A percentile compares a stretch with the other conserved stretches of the same genome.
Conservation (phyloP, 352 stramenopile species). For the Phytopythium sindhum region DNA sequence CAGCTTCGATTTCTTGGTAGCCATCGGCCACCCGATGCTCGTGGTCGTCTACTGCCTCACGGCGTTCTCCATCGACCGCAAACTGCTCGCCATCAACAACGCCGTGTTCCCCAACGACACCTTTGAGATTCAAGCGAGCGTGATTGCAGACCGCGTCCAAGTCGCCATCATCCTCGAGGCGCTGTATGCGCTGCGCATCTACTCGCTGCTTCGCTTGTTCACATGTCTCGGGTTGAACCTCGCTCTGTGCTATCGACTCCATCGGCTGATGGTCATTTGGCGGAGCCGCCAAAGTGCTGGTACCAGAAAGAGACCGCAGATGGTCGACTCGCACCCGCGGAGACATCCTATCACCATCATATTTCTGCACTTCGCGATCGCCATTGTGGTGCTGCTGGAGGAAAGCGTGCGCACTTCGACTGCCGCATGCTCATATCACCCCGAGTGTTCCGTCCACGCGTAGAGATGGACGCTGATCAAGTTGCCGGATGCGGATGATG, state of each 20-base stretch:
- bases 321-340: constrained; percentile 12
- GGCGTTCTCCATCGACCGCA: constrained; percentile 22
- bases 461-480: constrained; percentile 16
- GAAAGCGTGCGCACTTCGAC: constrained; percentile 12
- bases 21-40: constrained; percentile 22
- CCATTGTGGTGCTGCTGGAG: constrained; percentile 11
- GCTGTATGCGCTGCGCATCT: constrained; percentile 31
- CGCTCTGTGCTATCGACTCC: constrained; percentile 19
- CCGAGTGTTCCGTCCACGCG: constrained; percentile 19
- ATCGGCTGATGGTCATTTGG: neutral
- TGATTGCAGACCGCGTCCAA: constrained; percentile 24
- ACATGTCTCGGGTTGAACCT: constrained; percentile 24
- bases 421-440: constrained; percentile 5
- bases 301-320: neutral
- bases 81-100: constrained; percentile 18
- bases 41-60: constrained; percentile 21
- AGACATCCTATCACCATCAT: constrained; percentile 13
- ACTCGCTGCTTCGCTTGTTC: constrained; percentile 23
- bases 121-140: constrained; percentile 14
- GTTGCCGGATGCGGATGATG: too few species aligned
- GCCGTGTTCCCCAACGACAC: constrained; percentile 15
- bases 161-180: constrained; percentile 20
- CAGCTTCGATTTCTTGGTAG: constrained; percentile 27
- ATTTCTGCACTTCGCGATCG: constrained; percentile 10
- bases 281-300: neutral